Evolutionary conservation across 1,284 basidiomycete genomes (phyloP), one percentile per base, ranked within the genome.

Genomic region (Puccinia horiana): DNA sequence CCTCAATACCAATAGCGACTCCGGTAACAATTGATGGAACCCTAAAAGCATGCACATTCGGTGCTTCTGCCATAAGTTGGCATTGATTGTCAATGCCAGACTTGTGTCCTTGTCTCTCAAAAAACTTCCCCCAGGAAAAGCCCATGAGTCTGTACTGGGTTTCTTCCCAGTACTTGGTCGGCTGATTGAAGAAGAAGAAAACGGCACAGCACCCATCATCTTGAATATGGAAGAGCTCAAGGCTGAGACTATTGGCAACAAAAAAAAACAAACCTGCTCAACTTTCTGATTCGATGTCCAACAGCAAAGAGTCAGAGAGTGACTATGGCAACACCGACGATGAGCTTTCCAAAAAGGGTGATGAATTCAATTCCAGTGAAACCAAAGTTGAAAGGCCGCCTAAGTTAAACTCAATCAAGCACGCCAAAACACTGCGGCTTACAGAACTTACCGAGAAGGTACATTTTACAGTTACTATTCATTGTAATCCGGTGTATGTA

Each of bases 61-160:
- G 3, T 63, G 61, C 61, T 63, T 63, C n/a, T 63, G 61, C 29
- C 61, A 63, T 23, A 63, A 35, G n/a, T 6, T 63, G 6, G 18
- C 61, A 29, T 35, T 63, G 61, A 63, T 63, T 63, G 61, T 63
- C 9, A 63, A 63, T 63, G 61, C 61, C 20, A 20, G 61, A 32
- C 32, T 37, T 6, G 29, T 16, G 35, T 5, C 61, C 29, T 26
- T 63, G 29, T 63, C 61, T 16, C 26, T 63, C 35, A 63, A 63
- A 37, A 37, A 11, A n/a, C 6, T 26, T 63, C 61, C 61, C 12
- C 29, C 61, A 16, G 6, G 9, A 63, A 63, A 63, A 35, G n/a
- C 61, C 11, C 14, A 63, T 6, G 29, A 63, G 32, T 63, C 61
- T 3, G 20, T 63, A 16, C 61, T 63, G 8, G 61, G 61, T 32